Base-by-base conservation (phyloP, 352 stramenopile species). In the Plasmopara viticola region DNA sequence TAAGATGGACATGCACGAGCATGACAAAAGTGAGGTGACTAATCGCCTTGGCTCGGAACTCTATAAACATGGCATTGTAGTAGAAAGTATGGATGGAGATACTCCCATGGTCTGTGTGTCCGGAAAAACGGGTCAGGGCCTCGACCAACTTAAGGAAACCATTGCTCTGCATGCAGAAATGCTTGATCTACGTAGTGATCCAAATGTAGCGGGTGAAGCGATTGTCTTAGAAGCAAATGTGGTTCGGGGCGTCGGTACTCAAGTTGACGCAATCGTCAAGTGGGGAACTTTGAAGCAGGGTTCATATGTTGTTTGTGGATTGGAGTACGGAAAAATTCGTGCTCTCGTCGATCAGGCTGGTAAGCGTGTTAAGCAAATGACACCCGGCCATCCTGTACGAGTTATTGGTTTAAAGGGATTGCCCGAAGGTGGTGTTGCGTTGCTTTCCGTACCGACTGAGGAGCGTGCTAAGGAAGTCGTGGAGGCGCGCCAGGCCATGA, bases 61-160 rank as follows among this genome's bases (percentile, higher is more conserved):
- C 25, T 83, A 97, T 51, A 73, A 80, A 5, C 92, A 97, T 52
- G 95, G 97, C 44, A 76, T 99, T 12, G 68, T 98, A 5, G 82
- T 86, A 1, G 96, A 99, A 64, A 86, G 90, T 52, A 90, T 98
- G 64, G 95, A 91, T 56, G 97, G 96, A 18, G 87, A 94, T 25
- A 87, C 96, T 31, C 82, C 96, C 4, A 82, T 95, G 38, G 94
- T 97, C 29, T 89, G 94, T 51, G 96, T 99, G 30, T 98, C 93
- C 48, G 95, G 95, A 37, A 99, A 98, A 69, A 94, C 92, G 5
- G 84, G 92, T 18, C 80, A 88, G 12, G 97, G 82, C 4, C 74
- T 99, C 6, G 94, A 98, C 58, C 73, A 97, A 49, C 83, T 99
- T 6, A 94, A 99, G 40, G 91, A 98, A 53, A 98, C 97, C 10